Evolutionary conservation across 495 filamentous ascomycete genomes (phyloP).

Genomic region (Penicillium egyptiacum): DNA sequence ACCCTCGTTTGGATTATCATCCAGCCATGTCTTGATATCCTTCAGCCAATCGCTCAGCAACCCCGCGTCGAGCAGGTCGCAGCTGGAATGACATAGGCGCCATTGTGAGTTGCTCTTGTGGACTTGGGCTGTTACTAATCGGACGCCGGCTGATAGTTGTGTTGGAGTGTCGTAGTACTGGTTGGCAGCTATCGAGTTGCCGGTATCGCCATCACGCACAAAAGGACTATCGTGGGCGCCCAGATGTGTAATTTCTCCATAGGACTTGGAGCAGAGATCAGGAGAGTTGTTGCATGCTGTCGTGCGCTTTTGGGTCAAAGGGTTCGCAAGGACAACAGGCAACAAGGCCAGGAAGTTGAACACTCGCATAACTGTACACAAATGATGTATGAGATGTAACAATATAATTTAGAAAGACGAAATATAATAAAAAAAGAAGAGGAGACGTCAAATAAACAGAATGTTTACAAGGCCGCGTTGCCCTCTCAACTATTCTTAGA

Average conservation of each 20-base stretch:
- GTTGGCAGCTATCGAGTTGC: conserved; percentile 59
- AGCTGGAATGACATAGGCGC: conserved; percentile 66
- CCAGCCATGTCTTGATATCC: conserved; percentile 66
- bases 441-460: conserved; percentile 3
- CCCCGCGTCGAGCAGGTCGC: conserved; percentile 65
- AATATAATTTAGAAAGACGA: conserved; percentile 6
- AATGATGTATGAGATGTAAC: conserved; percentile 4
- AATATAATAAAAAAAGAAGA: conserved; percentile 9
- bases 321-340: conserved; percentile 32
- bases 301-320: conserved; percentile 28
- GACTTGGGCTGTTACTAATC: conserved; percentile 70
- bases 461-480: conserved; percentile 35
- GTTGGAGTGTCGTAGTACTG: conserved; percentile 72
- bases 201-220: conserved; percentile 49
- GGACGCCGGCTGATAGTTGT: conserved; percentile 68
- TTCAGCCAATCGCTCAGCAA: conserved; percentile 60
- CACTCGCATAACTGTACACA: conserved; percentile 31
- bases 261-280: conserved; percentile 56
- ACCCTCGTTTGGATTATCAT: conserved; percentile 65
- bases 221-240: conserved; percentile 67
- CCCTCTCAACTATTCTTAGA: conserved; percentile 42
- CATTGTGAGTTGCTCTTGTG: conserved; percentile 59
- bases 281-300: conserved; percentile 64
- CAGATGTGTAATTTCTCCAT: conserved; percentile 62
- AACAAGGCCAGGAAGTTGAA: conserved; percentile 34